Conservation (phyloP, 306 rosid genomes). For the Casuarina cunninghamiana region DNA sequence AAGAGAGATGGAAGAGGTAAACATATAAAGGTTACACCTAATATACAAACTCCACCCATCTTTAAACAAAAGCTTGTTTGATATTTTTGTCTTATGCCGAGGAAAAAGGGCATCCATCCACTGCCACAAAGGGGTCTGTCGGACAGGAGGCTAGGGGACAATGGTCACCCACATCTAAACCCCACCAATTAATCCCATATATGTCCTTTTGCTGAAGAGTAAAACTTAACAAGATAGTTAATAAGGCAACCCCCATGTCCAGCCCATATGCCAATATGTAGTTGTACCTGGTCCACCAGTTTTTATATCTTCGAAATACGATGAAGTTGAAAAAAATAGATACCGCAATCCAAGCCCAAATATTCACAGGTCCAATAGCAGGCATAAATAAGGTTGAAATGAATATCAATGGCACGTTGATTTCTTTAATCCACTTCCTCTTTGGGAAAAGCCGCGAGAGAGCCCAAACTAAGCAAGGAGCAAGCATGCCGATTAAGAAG, state of each 20-base stretch:
- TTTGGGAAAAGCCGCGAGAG: slow-evolving; percentile 17
- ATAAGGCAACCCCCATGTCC: slow-evolving; percentile 2
- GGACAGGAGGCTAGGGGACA: neutral
- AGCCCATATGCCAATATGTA: slow-evolving; percentile 4
- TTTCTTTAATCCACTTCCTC: slow-evolving; percentile 33
- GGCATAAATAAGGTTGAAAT: slow-evolving; percentile 23
- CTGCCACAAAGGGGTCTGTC: neutral
- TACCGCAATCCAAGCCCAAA: slow-evolving; percentile 33
- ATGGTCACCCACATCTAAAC: too few species aligned
- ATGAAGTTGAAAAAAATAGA: slow-evolving; percentile 39
- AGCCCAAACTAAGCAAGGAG: too few species aligned
- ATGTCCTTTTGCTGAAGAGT: neutral
- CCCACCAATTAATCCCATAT: neutral
- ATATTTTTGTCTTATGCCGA: too few species aligned
- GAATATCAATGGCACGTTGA: slow-evolving; percentile 34
- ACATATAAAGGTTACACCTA: too few species aligned
- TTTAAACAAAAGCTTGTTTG: too few species aligned
- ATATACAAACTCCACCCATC: too few species aligned
- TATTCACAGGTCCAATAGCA: slow-evolving; percentile 33
- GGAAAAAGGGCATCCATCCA: neutral
- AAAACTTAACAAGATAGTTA: neutral
- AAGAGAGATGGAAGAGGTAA: too few species aligned
- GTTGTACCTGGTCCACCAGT: slow-evolving; percentile 21
- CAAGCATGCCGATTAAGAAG: slow-evolving; percentile 20
- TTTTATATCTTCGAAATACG: slow-evolving; percentile 29